Base-by-base conservation (phyloP, 192 early-diverging fungal genomes). In the Backusella mclennaniae region DNA sequence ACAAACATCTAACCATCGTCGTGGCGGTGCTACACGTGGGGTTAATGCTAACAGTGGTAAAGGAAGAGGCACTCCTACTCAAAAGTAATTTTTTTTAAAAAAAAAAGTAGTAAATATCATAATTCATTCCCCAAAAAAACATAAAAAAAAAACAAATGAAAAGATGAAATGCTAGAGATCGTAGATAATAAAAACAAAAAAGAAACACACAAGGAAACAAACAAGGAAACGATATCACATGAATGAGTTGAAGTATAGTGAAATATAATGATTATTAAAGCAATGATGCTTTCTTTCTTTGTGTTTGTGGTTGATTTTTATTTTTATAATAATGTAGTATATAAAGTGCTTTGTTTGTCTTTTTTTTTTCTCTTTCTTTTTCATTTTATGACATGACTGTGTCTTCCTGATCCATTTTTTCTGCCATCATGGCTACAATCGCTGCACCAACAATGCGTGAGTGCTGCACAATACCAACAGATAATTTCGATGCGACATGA, bases 401-500 rank as follows among this genome's bases (percentile, higher is more conserved):
- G n/a, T 69, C 68, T 38, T 69, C 35, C 41, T 74, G 73, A n/a
- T 74, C 73, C 73, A 74, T 74, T 56, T 74, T 74, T 56, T 83
- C 81, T 3, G 81, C 76, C 81, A 83, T 77, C 81, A 83, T 83
- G 36, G 81, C 81, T 12, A 83, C 77, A 74, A 83, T 83, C 33
- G 81, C 81, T 2, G 81, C 77, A 35, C 81, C 81, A 4, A 83
- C 81, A 77, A 83, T 79, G 67, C 81, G 63, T 76, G 77, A 79
- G 52, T 79, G 74, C 52, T 79, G 75, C 11, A 83, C 81, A 66
- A 83, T 76, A 35, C 77, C 81, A 6, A 83, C 77, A 11, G 81
- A 79, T 33, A 83, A 26, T 35, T 69, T 79, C 2, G 75, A 66
- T 2, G 81, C 81, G n/a, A 83, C 44, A 12, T 82, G 77, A 73